phyloP scores from a whole-genome alignment of 805 yeast genomes.

The Saturnispora galanensis region DNA sequence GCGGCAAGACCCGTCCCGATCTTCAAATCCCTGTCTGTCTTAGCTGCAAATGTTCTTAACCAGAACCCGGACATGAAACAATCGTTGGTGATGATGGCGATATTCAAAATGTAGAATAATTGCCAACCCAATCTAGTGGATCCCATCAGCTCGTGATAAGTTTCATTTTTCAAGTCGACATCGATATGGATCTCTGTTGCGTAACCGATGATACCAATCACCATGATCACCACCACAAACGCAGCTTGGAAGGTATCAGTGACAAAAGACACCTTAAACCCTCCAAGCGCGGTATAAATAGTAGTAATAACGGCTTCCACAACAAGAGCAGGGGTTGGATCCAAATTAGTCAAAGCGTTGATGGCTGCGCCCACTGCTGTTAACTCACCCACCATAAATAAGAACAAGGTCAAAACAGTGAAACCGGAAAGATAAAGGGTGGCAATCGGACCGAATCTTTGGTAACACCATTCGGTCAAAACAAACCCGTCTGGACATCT shows the following conservation, averaged over 20 bases:
- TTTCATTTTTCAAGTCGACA: conserved; percentile 49
- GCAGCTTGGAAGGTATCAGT: conserved; percentile 84
- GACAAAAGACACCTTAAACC: conserved; percentile 77
- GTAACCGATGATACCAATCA: conserved; percentile 70
- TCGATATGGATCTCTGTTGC: conserved; percentile 60
- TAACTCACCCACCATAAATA: conserved; percentile 81
- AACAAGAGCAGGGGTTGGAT: conserved; percentile 72
- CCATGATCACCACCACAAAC: conserved; percentile 53
- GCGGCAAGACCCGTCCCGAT: conserved; percentile 74
- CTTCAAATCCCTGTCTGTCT: conserved; percentile 60
- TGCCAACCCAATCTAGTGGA: conserved; percentile 80
- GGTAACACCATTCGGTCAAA: conserved; percentile 88
- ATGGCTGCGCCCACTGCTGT: conserved; percentile 73
- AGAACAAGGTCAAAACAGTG: conserved; percentile 74
- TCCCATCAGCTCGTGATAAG: conserved; percentile 53
- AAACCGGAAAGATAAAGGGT: conserved; percentile 70
- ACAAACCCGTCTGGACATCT: conserved; percentile 87
- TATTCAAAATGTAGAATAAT: conserved; percentile 68
- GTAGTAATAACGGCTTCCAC: conserved; percentile 83
- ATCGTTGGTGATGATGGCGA: conserved; percentile 85
- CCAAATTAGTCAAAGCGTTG: conserved; percentile 64
- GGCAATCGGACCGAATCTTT: conserved; percentile 63
- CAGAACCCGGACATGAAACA: conserved; percentile 88
- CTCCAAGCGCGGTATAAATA: conserved; percentile 80
- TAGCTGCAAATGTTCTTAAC: conserved; percentile 88